Conservation (phyloP, 1,284 basidiomycete species). For the Cryptococcus jaspeensis region DNA sequence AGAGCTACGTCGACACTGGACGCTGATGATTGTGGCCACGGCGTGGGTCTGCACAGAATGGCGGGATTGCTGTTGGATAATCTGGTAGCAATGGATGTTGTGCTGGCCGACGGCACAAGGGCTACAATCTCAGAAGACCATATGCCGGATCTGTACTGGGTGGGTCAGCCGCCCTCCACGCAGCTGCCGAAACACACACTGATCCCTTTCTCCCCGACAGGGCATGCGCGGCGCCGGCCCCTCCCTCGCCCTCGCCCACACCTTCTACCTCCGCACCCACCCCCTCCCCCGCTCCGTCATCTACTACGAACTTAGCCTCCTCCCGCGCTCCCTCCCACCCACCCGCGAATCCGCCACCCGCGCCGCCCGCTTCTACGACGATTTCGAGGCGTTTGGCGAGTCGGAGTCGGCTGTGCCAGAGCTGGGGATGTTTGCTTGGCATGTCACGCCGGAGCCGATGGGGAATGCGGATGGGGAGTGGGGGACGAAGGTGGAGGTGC, state of each 20-base stretch:
- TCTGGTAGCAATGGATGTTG: constrained; percentile 14
- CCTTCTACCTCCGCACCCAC: constrained; percentile 7
- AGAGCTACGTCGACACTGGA: no score
- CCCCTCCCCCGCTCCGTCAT: constrained; percentile 13
- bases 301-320: constrained; percentile 20
- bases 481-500: constrained; percentile 20
- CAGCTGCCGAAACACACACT: not conserved
- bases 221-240: constrained; percentile 4
- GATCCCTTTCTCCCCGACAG: no score
- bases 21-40: no score
- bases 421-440: constrained; percentile 9
- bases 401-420: constrained; percentile 6
- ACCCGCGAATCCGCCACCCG: not conserved
- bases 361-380: no score
- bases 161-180: no score
- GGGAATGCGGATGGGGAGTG: not conserved
- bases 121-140: constrained; percentile 3
- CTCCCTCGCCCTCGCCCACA: no score
- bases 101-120: constrained; percentile 12
- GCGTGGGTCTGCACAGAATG: no score
- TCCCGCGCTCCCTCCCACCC: constrained; percentile 13
- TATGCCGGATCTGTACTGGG: constrained; percentile 19
- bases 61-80: constrained; percentile 13
- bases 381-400: constrained; percentile 10
- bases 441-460: constrained; percentile 16